Conservation (phyloP, 176 grass and related monocot species). For the Zoysia pacifica region DNA sequence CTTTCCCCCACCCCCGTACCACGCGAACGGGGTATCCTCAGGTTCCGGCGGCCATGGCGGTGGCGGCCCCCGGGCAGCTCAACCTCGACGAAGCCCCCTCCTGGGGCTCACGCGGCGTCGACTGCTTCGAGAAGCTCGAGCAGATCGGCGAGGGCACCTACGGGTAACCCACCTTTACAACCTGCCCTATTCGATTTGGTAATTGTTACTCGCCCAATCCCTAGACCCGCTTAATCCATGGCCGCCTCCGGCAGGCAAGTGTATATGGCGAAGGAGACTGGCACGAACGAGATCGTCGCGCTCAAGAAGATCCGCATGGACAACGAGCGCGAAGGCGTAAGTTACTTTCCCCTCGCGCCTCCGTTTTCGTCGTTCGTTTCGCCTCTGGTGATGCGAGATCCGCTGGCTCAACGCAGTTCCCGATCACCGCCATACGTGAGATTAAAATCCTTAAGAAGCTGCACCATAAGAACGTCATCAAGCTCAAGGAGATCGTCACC, state of each 20-base stretch:
- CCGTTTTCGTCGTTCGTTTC: background rate
- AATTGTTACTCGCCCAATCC: conserved; percentile 6
- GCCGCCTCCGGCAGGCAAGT: conserved; percentile 59
- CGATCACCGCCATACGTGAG: conserved; percentile 87
- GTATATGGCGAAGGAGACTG: conserved; percentile 88
- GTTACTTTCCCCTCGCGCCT: background rate
- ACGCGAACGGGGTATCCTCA: background rate
- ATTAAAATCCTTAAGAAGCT: conserved; percentile 98
- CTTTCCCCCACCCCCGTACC: background rate
- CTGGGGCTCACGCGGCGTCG: conserved; percentile 66
- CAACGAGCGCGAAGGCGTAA: conserved; percentile 82
- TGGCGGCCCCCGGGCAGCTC: conserved; percentile 68
- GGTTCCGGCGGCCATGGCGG: conserved; percentile 55
- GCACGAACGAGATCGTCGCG: conserved; percentile 81
- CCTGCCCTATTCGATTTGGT: conserved; percentile 4
- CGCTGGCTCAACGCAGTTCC: conserved; percentile 57
- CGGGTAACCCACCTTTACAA: conserved; percentile 1
- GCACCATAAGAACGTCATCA: conserved; percentile 87
- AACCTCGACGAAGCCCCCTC: conserved; percentile 72
- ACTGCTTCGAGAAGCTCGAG: conserved; percentile 44
- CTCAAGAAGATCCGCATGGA: conserved; percentile 97
- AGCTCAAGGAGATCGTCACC: conserved; percentile 93
- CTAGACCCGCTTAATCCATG: background rate
- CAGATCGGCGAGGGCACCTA: conserved; percentile 42
- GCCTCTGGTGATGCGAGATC: background rate